phyloP scores from a whole-genome alignment of 2,329 filamentous ascomycete species.

The Ophiocordyceps camponoti-rufipedis region DNA sequence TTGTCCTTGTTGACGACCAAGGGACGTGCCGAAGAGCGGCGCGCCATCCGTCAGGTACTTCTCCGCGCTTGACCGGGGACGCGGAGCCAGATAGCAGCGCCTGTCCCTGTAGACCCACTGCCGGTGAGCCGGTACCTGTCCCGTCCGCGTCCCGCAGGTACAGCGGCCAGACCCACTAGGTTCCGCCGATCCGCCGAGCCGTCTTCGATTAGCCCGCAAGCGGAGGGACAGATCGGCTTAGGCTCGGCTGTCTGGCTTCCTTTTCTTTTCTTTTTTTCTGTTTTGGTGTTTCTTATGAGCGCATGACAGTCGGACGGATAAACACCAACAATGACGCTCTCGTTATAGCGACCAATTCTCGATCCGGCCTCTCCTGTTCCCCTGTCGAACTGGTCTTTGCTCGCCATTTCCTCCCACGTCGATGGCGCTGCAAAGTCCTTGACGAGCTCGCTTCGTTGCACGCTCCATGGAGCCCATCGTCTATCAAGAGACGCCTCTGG shows the following conservation, averaged over 20 bases:
- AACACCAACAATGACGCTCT: background rate
- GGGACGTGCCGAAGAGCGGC: background rate
- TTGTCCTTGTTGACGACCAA: background rate
- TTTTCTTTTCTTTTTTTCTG: background rate
- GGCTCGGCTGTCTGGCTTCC: background rate
- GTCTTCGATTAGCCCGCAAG: background rate
- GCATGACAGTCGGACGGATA: background rate
- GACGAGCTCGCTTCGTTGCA: conserved; percentile 9
- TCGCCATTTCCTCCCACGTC: background rate
- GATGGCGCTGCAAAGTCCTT: conserved; percentile 11
- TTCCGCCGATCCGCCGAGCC: background rate
- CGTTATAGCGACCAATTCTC: background rate
- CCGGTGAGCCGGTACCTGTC: background rate
- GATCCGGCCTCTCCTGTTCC: background rate
- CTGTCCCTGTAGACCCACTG: background rate
- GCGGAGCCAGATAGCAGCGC: background rate
- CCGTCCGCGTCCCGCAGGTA: background rate
- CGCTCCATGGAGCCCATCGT: conserved; percentile 62
- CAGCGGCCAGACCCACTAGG: background rate
- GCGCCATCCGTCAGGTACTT: background rate
- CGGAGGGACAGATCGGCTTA: background rate
- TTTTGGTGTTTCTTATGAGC: background rate
- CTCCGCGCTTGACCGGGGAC: background rate
- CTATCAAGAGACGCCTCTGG: conserved; percentile 72
- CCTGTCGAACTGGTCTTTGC: background rate